Evolutionary conservation across 495 filamentous ascomycete genomes (phyloP).

Genomic region (Penicillium crystallinum): DNA sequence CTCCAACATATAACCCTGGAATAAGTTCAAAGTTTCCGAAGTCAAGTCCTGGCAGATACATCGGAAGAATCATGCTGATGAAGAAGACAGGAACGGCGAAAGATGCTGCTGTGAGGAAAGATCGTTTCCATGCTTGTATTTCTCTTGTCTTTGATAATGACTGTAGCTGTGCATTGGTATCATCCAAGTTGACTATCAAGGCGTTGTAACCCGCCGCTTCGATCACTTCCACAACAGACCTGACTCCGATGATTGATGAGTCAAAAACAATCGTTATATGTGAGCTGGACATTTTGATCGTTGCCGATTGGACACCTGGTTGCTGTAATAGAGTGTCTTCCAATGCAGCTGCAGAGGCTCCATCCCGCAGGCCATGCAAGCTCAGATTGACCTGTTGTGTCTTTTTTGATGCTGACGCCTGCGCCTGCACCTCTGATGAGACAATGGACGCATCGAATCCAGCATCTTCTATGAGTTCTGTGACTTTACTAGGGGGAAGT

Average conservation of each 20-base stretch:
- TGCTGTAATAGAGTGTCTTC: conserved; percentile 61
- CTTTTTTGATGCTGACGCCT: conserved; percentile 29
- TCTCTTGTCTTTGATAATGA: conserved; percentile 94
- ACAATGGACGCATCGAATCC: conserved; percentile 85
- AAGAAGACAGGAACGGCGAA: conserved; percentile 92
- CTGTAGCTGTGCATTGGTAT: conserved; percentile 95
- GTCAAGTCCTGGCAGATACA: conserved; percentile 66
- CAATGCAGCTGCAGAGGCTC: conserved; percentile 61
- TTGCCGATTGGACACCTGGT: conserved; percentile 66
- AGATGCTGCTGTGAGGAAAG: conserved; percentile 65
- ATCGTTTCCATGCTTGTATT: conserved; percentile 82
- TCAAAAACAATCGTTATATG: conserved; percentile 66
- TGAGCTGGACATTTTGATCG: conserved; percentile 63
- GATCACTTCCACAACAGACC: conserved; percentile 73
- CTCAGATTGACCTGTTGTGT: conserved; percentile 62
- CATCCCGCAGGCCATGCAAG: conserved; percentile 73
- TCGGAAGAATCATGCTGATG: conserved; percentile 86
- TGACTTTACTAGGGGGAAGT: conserved; percentile 64
- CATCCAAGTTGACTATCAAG: conserved; percentile 81
- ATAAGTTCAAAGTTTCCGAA: conserved; percentile 61
- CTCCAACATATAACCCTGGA: conserved; percentile 81
- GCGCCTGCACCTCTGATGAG: conserved; percentile 38
- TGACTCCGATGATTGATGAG: conserved; percentile 66
- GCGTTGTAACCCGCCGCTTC: conserved; percentile 82
- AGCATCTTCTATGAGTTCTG: conserved; percentile 61